Conservation (phyloP, 108 stramenopile genomes). For the Parietichytrium sp. region DNA sequence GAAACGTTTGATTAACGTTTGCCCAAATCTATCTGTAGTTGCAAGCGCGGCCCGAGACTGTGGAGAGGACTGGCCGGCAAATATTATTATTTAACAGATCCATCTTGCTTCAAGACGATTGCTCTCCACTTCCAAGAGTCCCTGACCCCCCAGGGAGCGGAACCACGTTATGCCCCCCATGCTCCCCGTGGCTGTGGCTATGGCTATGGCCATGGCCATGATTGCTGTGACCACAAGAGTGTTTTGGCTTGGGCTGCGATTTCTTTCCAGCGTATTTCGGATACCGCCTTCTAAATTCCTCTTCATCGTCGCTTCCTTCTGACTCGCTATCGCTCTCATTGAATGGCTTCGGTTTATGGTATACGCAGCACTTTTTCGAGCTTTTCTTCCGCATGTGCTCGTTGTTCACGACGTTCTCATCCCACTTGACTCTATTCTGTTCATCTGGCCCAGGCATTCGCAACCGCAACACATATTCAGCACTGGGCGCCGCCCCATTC, state of each 20-base stretch:
- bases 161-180: background rate
- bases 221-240: background rate
- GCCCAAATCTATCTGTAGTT: too few relatives aligned
- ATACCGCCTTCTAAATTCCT: slow-evolving; percentile 28
- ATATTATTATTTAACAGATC: too few relatives aligned
- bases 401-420: slow-evolving; percentile 78
- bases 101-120: too few relatives aligned
- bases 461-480: too few relatives aligned
- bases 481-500: too few relatives aligned
- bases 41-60: too few relatives aligned
- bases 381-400: slow-evolving; percentile 86
- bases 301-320: slow-evolving; percentile 41
- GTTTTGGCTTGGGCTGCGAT: background rate
- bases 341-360: slow-evolving; percentile 84
- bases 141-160: too few relatives aligned
- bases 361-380: slow-evolving; percentile 90
- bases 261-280: background rate
- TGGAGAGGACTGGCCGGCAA: too few relatives aligned
- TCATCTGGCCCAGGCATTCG: too few relatives aligned
- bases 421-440: slow-evolving; percentile 46
- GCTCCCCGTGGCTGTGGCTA: slow-evolving; percentile 26
- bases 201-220: background rate
- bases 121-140: too few relatives aligned
- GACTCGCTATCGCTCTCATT: slow-evolving; percentile 68
- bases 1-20: too few relatives aligned